Evolutionary conservation across 495 filamentous ascomycete genomes (phyloP).

Genomic region (Paragyromitra xinjiangensis): DNA sequence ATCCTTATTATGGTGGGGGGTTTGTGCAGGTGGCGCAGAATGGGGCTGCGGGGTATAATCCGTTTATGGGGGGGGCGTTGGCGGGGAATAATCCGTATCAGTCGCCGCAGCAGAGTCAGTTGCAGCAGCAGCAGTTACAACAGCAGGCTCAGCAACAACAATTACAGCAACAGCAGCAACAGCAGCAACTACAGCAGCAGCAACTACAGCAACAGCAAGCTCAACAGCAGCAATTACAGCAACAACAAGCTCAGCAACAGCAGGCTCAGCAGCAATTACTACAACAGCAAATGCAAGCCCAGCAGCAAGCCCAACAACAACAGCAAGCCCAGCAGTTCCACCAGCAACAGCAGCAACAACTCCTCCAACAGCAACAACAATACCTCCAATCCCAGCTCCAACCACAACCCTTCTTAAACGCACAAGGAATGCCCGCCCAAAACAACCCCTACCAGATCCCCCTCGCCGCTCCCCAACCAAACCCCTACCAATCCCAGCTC

Average conservation of each 20-base stretch:
- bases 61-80: conserved; percentile 45
- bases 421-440: conserved; percentile 52
- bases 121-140: conserved; percentile 18
- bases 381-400: conserved; percentile 57
- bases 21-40: conserved; percentile 43
- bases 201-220: conserved; percentile 59
- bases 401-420: conserved; percentile 41
- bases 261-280: conserved; percentile 55
- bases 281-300: conserved; percentile 45
- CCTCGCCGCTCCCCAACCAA: conserved; percentile 49
- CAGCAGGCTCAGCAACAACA: conserved; percentile 55
- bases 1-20: conserved; percentile 38
- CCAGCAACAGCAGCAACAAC: conserved; percentile 39
- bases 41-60: conserved; percentile 34
- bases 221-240: conserved; percentile 58
- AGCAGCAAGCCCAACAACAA: conserved; percentile 43
- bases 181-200: conserved; percentile 49
- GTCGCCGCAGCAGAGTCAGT: conserved; percentile 6
- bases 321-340: conserved; percentile 43
- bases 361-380: conserved; percentile 50
- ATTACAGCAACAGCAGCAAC: not conserved
- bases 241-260: conserved; percentile 60
- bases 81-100: conserved; percentile 58
- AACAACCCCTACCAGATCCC: conserved; percentile 37
- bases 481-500: conserved; percentile 56